Percentiles rank a stretch among this genome's conserved stretches.
Evolutionary conservation across 2,329 filamentous ascomycete genomes (phyloP).

Genomic region (Rhexocercosporidium sp.): DNA sequence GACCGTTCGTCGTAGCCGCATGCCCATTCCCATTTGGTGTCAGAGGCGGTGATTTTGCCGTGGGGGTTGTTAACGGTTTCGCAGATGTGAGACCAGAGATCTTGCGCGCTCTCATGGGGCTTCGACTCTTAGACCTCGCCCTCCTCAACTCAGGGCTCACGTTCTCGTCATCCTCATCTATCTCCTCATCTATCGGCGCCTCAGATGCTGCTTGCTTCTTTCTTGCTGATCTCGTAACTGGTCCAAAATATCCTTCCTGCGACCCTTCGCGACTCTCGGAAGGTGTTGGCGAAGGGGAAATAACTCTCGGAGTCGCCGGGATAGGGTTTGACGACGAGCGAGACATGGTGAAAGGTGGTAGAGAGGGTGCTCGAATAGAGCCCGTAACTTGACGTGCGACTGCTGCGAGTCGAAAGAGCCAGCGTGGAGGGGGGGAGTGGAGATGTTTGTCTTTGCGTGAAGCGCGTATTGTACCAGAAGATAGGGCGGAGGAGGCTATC

Average conservation of each 20-base stretch:
- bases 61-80: slow-evolving; percentile 46
- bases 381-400: slow-evolving; percentile 60
- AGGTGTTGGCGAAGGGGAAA: slow-evolving; percentile 83
- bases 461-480: slow-evolving; percentile 42
- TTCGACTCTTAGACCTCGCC: slow-evolving; percentile 42
- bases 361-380: slow-evolving; percentile 58
- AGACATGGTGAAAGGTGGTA: slow-evolving; percentile 61
- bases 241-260: slow-evolving; percentile 71
- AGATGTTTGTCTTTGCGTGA: slow-evolving; percentile 59
- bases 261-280: slow-evolving; percentile 57
- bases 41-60: slow-evolving; percentile 35
- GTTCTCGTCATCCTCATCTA: slow-evolving; percentile 49
- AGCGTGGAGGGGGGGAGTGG: slow-evolving; percentile 49
- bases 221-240: slow-evolving; percentile 77
- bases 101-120: slow-evolving; percentile 50
- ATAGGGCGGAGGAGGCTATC: slow-evolving; percentile 47
- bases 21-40: slow-evolving; percentile 44
- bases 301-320: slow-evolving; percentile 83
- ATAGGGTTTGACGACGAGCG: slow-evolving; percentile 53
- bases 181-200: slow-evolving; percentile 63
- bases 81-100: slow-evolving; percentile 58
- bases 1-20: slow-evolving; percentile 59
- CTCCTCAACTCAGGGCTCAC: slow-evolving; percentile 37
- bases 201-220: slow-evolving; percentile 63
- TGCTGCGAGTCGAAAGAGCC: slow-evolving; percentile 54